These are phyloP conservation scores for Skeletonema menzelii DNA, from an alignment of 108 stramenopile species.

Conservation along the genomic window DNA sequence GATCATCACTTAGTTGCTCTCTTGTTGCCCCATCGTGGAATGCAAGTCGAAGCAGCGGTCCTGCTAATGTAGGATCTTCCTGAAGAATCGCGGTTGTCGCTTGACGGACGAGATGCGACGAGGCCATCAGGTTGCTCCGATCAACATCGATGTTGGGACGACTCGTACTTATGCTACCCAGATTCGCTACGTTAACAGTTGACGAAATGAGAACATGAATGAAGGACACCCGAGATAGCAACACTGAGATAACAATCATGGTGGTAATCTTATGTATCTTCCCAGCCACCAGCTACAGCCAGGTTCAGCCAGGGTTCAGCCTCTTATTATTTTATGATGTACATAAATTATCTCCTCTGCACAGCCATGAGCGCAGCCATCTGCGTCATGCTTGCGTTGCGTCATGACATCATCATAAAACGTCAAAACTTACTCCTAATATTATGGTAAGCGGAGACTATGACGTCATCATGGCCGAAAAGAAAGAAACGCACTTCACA, in stretches of 20 bases:
- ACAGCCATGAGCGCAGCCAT: no score
- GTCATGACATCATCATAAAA: no score
- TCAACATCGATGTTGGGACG: neutral
- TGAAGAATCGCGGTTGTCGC: neutral
- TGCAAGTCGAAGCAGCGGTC: conserved; percentile 51
- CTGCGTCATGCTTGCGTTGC: neutral
- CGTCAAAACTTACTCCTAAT: no score
- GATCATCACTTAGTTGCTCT: conserved; percentile 14
- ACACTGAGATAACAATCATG: conserved; percentile 9
- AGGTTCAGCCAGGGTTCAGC: no score
- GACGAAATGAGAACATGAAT: neutral
- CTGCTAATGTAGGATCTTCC: conserved; percentile 40
- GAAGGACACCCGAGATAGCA: conserved; percentile 18
- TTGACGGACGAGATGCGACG: conserved; percentile 4
- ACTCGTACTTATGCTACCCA: neutral
- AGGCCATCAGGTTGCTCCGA: neutral
- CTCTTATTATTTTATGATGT: no score
- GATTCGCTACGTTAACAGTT: neutral
- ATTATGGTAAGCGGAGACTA: neutral
- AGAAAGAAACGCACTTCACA: neutral
- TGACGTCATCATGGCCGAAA: neutral
- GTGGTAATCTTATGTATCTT: no score
- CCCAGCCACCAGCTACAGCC: no score
- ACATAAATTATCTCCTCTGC: no score
- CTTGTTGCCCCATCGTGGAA: conserved; percentile 67